Conservation (phyloP, 331 rosid species). For the Malus hybrid region DNA sequence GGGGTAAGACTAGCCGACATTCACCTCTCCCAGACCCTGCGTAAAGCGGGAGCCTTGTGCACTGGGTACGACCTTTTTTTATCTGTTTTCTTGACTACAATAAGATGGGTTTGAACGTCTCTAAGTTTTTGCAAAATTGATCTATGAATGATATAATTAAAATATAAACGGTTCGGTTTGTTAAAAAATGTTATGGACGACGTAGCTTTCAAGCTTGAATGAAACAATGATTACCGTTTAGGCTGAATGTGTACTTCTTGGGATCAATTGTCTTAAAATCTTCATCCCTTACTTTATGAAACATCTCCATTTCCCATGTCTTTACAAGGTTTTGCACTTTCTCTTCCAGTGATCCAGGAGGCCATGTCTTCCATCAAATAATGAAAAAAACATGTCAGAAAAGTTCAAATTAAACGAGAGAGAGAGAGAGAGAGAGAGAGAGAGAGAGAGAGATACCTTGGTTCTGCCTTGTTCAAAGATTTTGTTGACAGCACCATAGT, state of each 20-base stretch:
- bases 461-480: slow-evolving; percentile 38
- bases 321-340: slow-evolving; percentile 57
- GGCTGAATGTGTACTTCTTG: slow-evolving; percentile 37
- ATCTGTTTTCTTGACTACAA: too few species aligned
- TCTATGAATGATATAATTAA: too few species aligned
- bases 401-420: not conserved
- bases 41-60: too few species aligned
- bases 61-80: too few species aligned
- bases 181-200: too few species aligned
- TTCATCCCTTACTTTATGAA: slow-evolving; percentile 31
- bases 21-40: too few species aligned
- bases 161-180: too few species aligned
- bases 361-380: slow-evolving; percentile 44
- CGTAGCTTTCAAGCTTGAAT: too few species aligned
- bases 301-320: slow-evolving; percentile 70
- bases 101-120: too few species aligned
- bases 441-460: slow-evolving; percentile 8
- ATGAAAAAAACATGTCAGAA: not conserved
- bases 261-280: slow-evolving; percentile 45
- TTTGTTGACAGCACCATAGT: slow-evolving; percentile 28
- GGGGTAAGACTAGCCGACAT: too few species aligned
- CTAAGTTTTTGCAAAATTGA: too few species aligned
- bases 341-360: slow-evolving; percentile 65
- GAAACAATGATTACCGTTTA: slow-evolving; percentile 36
- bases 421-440: not conserved